phyloP scores from a whole-genome alignment of 371 early-diverging fungal species.

The Mucor mucedo region DNA sequence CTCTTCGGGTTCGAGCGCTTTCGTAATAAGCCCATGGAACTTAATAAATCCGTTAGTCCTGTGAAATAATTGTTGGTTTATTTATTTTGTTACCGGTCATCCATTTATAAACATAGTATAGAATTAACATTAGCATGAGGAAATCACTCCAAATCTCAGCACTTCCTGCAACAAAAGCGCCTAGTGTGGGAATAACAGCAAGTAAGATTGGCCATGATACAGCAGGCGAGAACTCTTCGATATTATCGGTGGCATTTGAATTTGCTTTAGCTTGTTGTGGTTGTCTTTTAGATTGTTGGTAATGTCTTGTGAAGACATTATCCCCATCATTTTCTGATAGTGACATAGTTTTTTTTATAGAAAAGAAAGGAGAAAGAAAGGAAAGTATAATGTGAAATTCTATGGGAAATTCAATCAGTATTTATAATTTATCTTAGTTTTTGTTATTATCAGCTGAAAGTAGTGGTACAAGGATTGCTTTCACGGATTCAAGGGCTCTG shows the following conservation, averaged over 20 bases:
- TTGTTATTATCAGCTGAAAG: conserved; percentile 17
- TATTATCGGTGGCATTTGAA: background rate
- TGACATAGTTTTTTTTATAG: conserved; percentile 48
- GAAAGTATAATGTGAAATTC: conserved; percentile 60
- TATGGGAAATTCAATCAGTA: conserved; percentile 41
- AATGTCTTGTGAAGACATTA: conserved; percentile 26
- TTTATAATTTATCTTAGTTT: conserved; percentile 1
- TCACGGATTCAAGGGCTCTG: background rate
- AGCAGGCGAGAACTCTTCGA: conserved; percentile 3
- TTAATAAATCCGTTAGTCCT: background rate
- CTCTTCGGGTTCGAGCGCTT: conserved; percentile 59
- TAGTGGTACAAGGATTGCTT: background rate
- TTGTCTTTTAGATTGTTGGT: conserved; percentile 32
- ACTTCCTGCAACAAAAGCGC: conserved; percentile 66
- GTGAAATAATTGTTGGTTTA: background rate
- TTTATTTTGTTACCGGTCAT: conserved; percentile 61
- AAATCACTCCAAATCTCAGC: conserved; percentile 73
- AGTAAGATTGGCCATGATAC: conserved; percentile 69
- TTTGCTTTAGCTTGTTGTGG: background rate
- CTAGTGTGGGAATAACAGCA: conserved; percentile 66
- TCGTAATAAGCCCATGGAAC: conserved; percentile 76
- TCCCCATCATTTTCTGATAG: conserved; percentile 59
- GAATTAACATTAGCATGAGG: conserved; percentile 61
- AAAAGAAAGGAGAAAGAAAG: conserved; percentile 62
- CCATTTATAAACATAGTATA: conserved; percentile 71